Evolutionary conservation across 495 filamentous ascomycete genomes (phyloP), one percentile per base, ranked within the genome.

Genomic region (Aspergillus haitiensis): DNA sequence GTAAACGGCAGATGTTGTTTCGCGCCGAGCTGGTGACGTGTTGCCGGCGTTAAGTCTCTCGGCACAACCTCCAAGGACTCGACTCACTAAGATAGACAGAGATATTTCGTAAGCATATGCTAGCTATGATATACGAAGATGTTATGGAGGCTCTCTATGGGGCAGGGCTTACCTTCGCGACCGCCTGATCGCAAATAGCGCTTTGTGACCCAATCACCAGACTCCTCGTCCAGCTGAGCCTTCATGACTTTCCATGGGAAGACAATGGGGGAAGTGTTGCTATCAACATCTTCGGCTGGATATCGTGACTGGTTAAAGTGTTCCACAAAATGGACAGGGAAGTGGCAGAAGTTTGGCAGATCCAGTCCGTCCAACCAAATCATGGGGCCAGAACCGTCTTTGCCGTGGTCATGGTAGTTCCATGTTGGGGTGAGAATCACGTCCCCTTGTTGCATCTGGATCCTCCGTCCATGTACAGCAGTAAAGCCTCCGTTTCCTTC

Each of bases 401-500:
- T 81, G 0, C 79, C 78, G 56, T 81, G 80, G 53, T 81, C 80
- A 50, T 81, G 78, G 60, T 70, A 81, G 53, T 78, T 77, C 78
- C 79, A 81, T 0, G 68, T 79, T 4, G 78, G 80, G 0, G 78
- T 81, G 0, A 81, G 70, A 46, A 81, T 82, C 10, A 82, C 77
- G 59, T 81, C 80, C 7, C 78, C 77, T 3, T 69, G 68, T 33
- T 75, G 62, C 78, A 82, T 82, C 3, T 60, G 58, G 39, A 82
- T 77, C 11, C 74, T 64, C 13, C 60, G 42, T 8, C 80, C 80
- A n/a, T 82, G 72, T 1, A 81, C 74, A 5, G 79, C 78, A 1
- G 79, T 82, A 48, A 80, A 81, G 11, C 80, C 79, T 0, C 75
- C 74, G 3, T 66, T 55, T 7, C 79, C 80, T 64, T 81, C 76